These are phyloP conservation scores for Metarhizium brunneum DNA, from an alignment of 2,329 filamentous ascomycete species.

Conservation along the genomic window DNA sequence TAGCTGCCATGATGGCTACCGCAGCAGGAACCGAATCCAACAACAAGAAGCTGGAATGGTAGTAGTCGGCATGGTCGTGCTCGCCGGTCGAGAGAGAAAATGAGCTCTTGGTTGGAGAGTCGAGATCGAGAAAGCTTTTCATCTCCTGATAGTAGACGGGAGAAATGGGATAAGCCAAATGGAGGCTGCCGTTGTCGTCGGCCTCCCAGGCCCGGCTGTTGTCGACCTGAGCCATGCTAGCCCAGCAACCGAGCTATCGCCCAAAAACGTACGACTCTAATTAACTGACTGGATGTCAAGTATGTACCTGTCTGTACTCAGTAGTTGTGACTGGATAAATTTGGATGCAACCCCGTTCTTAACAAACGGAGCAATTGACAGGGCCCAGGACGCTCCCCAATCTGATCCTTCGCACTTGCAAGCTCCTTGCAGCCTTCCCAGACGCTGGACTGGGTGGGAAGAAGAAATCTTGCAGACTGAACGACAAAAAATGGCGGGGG, in stretches of 20 bases:
- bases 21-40: slow-evolving; percentile 5
- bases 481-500: too few relatives aligned
- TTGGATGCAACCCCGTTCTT: neutral
- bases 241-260: neutral
- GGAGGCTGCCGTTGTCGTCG: neutral
- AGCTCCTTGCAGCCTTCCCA: neutral
- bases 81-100: neutral
- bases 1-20: neutral
- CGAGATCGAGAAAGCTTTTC: slow-evolving; percentile 10
- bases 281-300: neutral
- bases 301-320: neutral
- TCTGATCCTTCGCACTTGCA: neutral
- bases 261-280: neutral
- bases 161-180: neutral
- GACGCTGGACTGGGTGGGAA: too few relatives aligned
- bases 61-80: neutral
- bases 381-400: neutral
- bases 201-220: neutral
- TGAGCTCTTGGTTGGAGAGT: slow-evolving; percentile 1
- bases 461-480: too few relatives aligned
- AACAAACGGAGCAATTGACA: neutral
- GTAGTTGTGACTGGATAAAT: neutral
- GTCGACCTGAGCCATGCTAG: slow-evolving; percentile 1
- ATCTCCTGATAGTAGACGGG: slow-evolving; percentile 2
- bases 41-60: slow-evolving; percentile 7